phyloP scores from a whole-genome alignment of 106 monocot species.

The Gastrodia elata region DNA sequence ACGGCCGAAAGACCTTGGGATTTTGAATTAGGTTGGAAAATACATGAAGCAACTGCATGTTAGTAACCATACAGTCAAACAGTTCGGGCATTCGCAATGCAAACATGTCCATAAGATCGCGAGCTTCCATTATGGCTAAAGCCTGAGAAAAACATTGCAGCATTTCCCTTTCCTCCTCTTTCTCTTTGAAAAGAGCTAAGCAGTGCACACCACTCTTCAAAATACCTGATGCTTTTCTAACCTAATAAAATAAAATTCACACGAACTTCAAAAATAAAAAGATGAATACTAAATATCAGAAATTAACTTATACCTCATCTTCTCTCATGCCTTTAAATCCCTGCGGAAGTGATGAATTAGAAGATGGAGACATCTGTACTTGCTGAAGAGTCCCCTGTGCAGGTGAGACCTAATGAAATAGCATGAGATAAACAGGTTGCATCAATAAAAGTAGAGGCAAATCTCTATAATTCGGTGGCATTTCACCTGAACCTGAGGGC shows the following conservation, averaged over 20 bases:
- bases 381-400: constrained; percentile 61
- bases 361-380: constrained; percentile 48
- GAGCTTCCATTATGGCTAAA: constrained; percentile 95
- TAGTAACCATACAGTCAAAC: constrained; percentile 87
- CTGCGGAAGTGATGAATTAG: constrained; percentile 37
- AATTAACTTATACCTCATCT: constrained; percentile 71
- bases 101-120: constrained; percentile 95
- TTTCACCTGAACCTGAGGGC: constrained; percentile 45
- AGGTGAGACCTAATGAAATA: constrained; percentile 38
- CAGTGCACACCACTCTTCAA: constrained; percentile 92
- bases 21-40: constrained; percentile 77
- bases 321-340: constrained; percentile 85
- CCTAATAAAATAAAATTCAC: constrained; percentile 36
- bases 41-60: constrained; percentile 81
- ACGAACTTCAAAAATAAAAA: neutral
- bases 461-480: neutral
- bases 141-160: constrained; percentile 82
- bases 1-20: constrained; percentile 83
- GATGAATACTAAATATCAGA: constrained; percentile 2
- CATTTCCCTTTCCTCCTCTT: constrained; percentile 96
- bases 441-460: neutral
- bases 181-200: constrained; percentile 87
- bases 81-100: constrained; percentile 93
- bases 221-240: constrained; percentile 91
- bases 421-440: neutral